Conservation (phyloP, 257 asterid species). For the Sherardia arvensis region DNA sequence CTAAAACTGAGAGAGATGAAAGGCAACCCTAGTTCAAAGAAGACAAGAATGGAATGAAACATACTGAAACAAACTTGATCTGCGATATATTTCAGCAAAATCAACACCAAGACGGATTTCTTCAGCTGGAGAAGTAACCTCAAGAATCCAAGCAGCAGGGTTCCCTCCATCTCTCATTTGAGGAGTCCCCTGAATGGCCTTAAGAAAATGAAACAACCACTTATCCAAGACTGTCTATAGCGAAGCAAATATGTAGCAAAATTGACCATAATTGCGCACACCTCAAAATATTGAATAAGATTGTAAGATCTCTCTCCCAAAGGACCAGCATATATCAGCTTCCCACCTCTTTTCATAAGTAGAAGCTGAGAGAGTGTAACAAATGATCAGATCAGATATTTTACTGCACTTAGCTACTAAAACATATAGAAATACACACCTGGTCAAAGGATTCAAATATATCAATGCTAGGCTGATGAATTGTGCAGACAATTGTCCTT, state of each 20-base stretch:
- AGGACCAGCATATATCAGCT: conserved; percentile 84
- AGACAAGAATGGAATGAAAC: conserved; percentile 15
- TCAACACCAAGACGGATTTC: conserved; percentile 67
- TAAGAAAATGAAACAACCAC: background rate
- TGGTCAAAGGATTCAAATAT: conserved; percentile 93
- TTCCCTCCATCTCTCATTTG: conserved; percentile 67
- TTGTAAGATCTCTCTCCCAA: conserved; percentile 71
- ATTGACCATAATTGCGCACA: conserved; percentile 9
- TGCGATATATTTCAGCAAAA: conserved; percentile 73
- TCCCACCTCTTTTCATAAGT: conserved; percentile 89
- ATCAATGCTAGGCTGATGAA: conserved; percentile 95
- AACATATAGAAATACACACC: conserved; percentile 29
- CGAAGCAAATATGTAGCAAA: background rate
- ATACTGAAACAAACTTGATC: conserved; percentile 61
- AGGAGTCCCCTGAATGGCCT: conserved; percentile 64
- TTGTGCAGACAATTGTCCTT: conserved; percentile 92
- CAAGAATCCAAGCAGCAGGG: conserved; percentile 95
- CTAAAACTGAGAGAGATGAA: conserved; percentile 8
- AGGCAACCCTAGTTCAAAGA: background rate
- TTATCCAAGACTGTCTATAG: background rate
- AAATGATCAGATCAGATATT: background rate
- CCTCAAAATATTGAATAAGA: conserved; percentile 83
- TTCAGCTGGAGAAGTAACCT: conserved; percentile 68
- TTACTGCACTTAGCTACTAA: background rate
- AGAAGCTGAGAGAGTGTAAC: conserved; percentile 40